These are phyloP conservation scores for Rhododendron ferrugineum DNA, from an alignment of 148 eudicot genomes.

Conservation along the genomic window DNA sequence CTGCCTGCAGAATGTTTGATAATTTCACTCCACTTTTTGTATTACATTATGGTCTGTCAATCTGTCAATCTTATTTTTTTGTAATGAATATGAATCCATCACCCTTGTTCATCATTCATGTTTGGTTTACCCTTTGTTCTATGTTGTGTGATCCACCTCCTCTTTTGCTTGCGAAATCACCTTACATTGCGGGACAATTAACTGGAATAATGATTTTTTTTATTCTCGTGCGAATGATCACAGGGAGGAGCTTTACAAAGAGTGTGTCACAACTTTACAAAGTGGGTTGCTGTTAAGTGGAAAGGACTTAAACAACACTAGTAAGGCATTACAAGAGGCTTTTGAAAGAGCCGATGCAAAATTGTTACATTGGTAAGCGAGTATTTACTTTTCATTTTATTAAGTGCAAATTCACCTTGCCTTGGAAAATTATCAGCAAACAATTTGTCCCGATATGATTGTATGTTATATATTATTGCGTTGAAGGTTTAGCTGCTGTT, in stretches of 20 bases:
- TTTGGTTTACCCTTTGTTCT: not conserved
- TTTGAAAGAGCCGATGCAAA: conserved; percentile 65
- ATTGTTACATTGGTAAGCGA: conserved; percentile 55
- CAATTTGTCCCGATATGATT: conserved; percentile 18
- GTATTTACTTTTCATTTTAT: not conserved
- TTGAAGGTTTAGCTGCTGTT: conserved; percentile 47
- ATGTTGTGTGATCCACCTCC: not conserved
- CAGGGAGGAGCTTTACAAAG: conserved; percentile 93
- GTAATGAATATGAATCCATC: not conserved
- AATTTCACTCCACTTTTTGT: not conserved
- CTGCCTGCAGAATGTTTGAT: not conserved
- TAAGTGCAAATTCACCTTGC: not conserved
- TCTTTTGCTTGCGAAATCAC: not conserved
- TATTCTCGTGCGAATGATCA: not conserved
- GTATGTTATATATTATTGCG: conserved; percentile 24
- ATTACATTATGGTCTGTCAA: not conserved
- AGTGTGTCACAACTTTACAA: conserved; percentile 71
- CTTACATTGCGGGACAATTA: not conserved
- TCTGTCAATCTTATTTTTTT: not conserved
- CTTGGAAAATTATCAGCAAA: conserved; percentile 3
- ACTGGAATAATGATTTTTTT: not conserved
- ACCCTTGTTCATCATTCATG: not conserved
- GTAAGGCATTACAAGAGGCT: conserved; percentile 52
- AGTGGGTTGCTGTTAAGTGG: conserved; percentile 52
- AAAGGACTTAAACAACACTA: conserved; percentile 51